Conservation (phyloP, 768 basidiomycete genomes). For the Rhodocollybia butyracea region DNA sequence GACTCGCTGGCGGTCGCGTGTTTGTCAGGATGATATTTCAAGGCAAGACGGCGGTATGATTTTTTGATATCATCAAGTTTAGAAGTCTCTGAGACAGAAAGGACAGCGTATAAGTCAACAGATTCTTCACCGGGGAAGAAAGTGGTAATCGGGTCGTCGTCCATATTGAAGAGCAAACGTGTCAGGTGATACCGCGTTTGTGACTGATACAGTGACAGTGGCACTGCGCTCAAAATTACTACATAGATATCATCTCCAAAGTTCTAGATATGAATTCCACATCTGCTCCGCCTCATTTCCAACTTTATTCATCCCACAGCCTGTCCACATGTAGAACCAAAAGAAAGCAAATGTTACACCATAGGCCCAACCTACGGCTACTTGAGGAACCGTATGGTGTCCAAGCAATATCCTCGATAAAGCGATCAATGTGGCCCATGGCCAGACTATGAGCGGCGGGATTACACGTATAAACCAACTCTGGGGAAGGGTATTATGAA, state of each 20-base stretch:
- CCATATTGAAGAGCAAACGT: slow-evolving; percentile 37
- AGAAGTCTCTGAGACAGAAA: slow-evolving; percentile 53
- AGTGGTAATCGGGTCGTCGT: slow-evolving; percentile 65
- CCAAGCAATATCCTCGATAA: slow-evolving; percentile 73
- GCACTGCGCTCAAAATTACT: neutral
- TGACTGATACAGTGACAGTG: slow-evolving; percentile 5
- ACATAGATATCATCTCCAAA: neutral
- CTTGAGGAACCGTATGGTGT: slow-evolving; percentile 72
- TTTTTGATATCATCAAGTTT: slow-evolving; percentile 71
- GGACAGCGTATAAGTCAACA: slow-evolving; percentile 77
- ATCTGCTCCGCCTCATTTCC: slow-evolving; percentile 23
- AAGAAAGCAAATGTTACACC: slow-evolving; percentile 50
- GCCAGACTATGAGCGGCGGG: slow-evolving; percentile 43
- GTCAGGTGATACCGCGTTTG: slow-evolving; percentile 14
- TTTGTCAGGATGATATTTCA: slow-evolving; percentile 89
- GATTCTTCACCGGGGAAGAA: slow-evolving; percentile 75
- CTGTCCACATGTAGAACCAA: slow-evolving; percentile 61
- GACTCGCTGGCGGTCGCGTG: slow-evolving; percentile 58
- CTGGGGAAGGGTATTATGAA: slow-evolving; percentile 53
- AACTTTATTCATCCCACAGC: slow-evolving; percentile 24
- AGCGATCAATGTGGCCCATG: slow-evolving; percentile 54
- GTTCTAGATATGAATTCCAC: slow-evolving; percentile 5
- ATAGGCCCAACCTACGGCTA: slow-evolving; percentile 53
- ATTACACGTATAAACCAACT: slow-evolving; percentile 35
- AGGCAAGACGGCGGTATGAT: slow-evolving; percentile 81